Conservation (phyloP, 192 early-diverging fungal species). For the Lunasporangiospora selenospora region DNA sequence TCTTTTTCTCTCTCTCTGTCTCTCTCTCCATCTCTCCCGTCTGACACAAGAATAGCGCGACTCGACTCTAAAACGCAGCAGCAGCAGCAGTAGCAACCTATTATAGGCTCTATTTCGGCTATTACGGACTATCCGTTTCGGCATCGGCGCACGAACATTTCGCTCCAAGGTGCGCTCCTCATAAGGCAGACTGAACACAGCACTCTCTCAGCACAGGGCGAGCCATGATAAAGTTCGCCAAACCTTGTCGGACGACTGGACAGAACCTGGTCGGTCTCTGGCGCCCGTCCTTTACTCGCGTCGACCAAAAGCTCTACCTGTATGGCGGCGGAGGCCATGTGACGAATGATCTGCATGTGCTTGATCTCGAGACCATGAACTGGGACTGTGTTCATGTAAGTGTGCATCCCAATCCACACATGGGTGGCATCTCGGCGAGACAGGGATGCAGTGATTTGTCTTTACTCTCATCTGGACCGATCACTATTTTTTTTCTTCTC, state of each 20-base stretch:
- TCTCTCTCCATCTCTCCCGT: conserved; percentile 2
- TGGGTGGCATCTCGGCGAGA: too few relatives aligned
- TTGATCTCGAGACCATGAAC: conserved; percentile 51
- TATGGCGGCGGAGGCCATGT: conserved; percentile 65
- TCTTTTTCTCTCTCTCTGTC: conserved; percentile 7
- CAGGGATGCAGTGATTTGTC: too few relatives aligned
- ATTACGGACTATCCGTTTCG: not conserved
- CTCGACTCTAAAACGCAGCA: too few relatives aligned
- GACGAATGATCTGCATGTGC: conserved; percentile 61
- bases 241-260: conserved; percentile 56
- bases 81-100: too few relatives aligned
- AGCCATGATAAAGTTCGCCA: conserved; percentile 48
- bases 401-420: too few relatives aligned
- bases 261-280: conserved; percentile 61
- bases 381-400: conserved; percentile 63
- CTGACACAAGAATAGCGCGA: too few relatives aligned
- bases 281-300: conserved; percentile 61
- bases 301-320: conserved; percentile 56
- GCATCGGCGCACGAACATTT: not conserved
- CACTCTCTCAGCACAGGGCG: not conserved
- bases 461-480: too few relatives aligned
- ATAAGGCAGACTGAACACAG: not conserved
- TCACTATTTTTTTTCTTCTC: too few relatives aligned
- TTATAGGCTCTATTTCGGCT: not conserved
- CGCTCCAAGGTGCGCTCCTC: not conserved